Percentiles rank a stretch among this genome's conserved stretches.
Conservation (phyloP, 441 rosid species). For the Hypseocharis bilobata region DNA sequence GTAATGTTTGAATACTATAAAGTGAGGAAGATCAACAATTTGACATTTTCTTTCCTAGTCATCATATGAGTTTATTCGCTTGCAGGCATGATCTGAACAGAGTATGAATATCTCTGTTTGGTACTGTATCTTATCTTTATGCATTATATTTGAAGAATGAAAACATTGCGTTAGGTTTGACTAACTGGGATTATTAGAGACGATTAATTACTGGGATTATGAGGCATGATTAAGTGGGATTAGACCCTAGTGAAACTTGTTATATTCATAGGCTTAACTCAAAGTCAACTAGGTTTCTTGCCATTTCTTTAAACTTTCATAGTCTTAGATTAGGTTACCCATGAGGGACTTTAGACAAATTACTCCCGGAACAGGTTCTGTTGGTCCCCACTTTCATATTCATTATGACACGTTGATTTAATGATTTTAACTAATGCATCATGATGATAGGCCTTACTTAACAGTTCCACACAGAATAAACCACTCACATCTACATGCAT, state of each 20-base stretch:
- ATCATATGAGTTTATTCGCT: background rate
- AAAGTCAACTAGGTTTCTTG: constrained; percentile 40
- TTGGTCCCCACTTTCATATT: constrained; percentile 26
- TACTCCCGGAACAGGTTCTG: constrained; percentile 25
- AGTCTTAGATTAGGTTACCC: constrained; percentile 59
- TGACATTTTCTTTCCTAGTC: background rate
- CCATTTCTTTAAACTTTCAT: constrained; percentile 16
- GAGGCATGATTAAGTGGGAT: no score
- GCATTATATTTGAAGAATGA: background rate
- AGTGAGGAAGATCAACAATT: constrained; percentile 1
- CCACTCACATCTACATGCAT: background rate
- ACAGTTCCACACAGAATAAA: constrained; percentile 1
- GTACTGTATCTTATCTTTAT: background rate
- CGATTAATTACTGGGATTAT: no score
- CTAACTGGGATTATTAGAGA: constrained; percentile 9
- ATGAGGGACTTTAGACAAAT: constrained; percentile 34
- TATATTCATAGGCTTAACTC: constrained; percentile 10
- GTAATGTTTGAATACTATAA: background rate
- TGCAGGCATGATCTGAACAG: background rate
- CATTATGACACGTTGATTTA: background rate
- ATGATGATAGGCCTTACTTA: background rate
- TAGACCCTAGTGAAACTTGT: background rate
- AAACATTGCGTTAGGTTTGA: background rate
- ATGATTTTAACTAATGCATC: constrained; percentile 2
- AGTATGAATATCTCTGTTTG: background rate